Conservation (phyloP, 768 basidiomycete species). For the Cyclocybe cylindracea region DNA sequence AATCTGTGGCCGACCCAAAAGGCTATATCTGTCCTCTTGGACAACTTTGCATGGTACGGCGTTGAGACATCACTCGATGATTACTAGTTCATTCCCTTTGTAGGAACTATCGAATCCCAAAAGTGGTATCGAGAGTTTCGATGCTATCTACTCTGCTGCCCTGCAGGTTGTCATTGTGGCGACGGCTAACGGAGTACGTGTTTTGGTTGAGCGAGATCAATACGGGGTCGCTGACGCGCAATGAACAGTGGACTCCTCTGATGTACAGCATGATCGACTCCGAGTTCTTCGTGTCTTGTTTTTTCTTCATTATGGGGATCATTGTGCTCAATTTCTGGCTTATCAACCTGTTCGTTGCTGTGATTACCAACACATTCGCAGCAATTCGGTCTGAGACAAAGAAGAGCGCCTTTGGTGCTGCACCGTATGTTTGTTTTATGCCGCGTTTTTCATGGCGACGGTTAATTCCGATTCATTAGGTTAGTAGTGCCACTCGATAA, state of each 20-base stretch:
- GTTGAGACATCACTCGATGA: not conserved
- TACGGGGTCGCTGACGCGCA: not conserved
- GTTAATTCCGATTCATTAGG: not conserved
- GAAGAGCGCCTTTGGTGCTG: constrained; percentile 91
- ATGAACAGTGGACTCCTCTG: constrained; percentile 64
- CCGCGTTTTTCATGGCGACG: not conserved
- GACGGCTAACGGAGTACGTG: constrained; percentile 72
- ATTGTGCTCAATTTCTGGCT: constrained; percentile 93
- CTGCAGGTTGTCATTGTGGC: constrained; percentile 87
- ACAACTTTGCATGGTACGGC: constrained; percentile 72
- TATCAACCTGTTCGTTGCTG: constrained; percentile 91
- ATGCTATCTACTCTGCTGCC: constrained; percentile 79
- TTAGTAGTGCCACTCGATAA: constrained; percentile 39
- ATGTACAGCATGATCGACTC: constrained; percentile 92
- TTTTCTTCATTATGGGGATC: constrained; percentile 85
- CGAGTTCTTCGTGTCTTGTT: constrained; percentile 84
- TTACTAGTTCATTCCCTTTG: not conserved
- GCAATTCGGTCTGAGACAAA: constrained; percentile 85
- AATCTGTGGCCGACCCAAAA: constrained; percentile 43
- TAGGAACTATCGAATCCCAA: constrained; percentile 72
- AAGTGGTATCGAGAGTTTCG: constrained; percentile 74
- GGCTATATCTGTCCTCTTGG: constrained; percentile 91
- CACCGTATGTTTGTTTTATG: constrained; percentile 48
- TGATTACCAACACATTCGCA: constrained; percentile 92
- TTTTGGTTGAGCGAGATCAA: not conserved